These are phyloP conservation scores for Dicorynia guianensis DNA, from an alignment of 306 rosid species.

Conservation along the genomic window DNA sequence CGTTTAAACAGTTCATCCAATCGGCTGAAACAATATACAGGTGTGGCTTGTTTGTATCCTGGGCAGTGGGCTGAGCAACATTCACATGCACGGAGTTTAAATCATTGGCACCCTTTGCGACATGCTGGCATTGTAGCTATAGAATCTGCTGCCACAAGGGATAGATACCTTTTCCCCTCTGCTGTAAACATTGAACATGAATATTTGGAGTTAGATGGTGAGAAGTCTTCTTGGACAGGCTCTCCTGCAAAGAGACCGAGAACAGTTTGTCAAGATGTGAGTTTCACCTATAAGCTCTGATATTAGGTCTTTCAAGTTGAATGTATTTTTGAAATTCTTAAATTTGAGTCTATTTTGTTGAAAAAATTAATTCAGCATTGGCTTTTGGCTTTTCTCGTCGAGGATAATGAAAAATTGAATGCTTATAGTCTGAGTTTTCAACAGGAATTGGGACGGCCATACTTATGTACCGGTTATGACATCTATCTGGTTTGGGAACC, in stretches of 20 bases:
- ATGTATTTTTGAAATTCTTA: slow-evolving; percentile 15
- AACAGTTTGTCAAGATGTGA: slow-evolving; percentile 55
- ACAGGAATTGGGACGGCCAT: slow-evolving; percentile 62
- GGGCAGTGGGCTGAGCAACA: slow-evolving; percentile 74
- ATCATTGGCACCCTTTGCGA: slow-evolving; percentile 71
- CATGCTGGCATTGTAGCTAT: slow-evolving; percentile 90
- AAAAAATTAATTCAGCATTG: slow-evolving; percentile 31
- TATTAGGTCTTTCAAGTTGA: slow-evolving; percentile 22
- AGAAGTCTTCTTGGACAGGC: slow-evolving; percentile 42
- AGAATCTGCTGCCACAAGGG: slow-evolving; percentile 90
- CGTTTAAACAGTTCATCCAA: slow-evolving; percentile 40
- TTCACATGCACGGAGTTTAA: slow-evolving; percentile 44
- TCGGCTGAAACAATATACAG: slow-evolving; percentile 36
- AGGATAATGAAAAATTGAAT: slow-evolving; percentile 51
- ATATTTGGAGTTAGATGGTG: slow-evolving; percentile 45
- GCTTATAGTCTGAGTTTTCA: slow-evolving; percentile 37
- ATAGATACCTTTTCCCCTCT: slow-evolving; percentile 63
- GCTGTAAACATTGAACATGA: slow-evolving; percentile 43
- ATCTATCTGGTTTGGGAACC: slow-evolving; percentile 97
- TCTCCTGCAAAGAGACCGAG: slow-evolving; percentile 76
- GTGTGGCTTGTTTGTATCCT: slow-evolving; percentile 71
- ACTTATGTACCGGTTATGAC: slow-evolving; percentile 92
- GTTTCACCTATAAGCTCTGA: slow-evolving; percentile 31
- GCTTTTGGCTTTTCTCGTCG: slow-evolving; percentile 57
- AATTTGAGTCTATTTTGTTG: slow-evolving; percentile 3